Evolutionary conservation across 345 rosid species (phyloP).

Genomic region (Ailanthus altissimus): DNA sequence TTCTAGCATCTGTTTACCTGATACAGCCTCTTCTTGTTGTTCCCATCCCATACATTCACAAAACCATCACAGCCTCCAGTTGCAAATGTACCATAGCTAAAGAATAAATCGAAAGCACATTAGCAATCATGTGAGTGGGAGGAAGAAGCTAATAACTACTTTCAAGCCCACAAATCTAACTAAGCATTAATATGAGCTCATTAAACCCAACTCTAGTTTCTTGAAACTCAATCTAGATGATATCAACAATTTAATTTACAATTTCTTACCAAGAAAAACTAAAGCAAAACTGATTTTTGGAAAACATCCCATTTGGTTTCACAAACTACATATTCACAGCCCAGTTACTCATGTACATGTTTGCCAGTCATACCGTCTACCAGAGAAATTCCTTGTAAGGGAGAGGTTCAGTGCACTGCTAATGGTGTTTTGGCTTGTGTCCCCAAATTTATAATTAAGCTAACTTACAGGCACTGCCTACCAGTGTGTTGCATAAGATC

Average conservation of each 20-base stretch:
- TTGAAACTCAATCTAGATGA: not conserved
- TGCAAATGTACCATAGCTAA: conserved; percentile 98
- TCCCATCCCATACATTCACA: conserved; percentile 96
- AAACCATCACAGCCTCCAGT: conserved; percentile 99
- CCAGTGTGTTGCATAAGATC: not conserved
- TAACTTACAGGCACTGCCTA: not conserved
- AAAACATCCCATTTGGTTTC: not conserved
- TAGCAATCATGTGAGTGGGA: not conserved
- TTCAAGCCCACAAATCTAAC: not conserved
- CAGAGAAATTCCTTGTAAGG: not conserved
- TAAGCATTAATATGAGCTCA: not conserved
- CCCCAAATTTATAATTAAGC: not conserved
- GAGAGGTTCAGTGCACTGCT: not conserved
- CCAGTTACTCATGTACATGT: conserved; percentile 2
- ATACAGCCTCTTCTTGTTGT: conserved; percentile 97
- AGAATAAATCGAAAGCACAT: conserved; percentile 20
- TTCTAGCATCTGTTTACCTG: conserved; percentile 51
- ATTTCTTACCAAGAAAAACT: not conserved
- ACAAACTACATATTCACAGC: not conserved
- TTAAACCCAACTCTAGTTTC: not conserved
- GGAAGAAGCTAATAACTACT: not conserved
- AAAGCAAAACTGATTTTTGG: not conserved
- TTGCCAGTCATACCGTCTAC: not conserved
- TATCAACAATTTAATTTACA: not conserved
- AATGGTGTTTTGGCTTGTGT: not conserved